Evolutionary conservation across 768 basidiomycete genomes (phyloP).

Genomic region (Amanita thiersii): DNA sequence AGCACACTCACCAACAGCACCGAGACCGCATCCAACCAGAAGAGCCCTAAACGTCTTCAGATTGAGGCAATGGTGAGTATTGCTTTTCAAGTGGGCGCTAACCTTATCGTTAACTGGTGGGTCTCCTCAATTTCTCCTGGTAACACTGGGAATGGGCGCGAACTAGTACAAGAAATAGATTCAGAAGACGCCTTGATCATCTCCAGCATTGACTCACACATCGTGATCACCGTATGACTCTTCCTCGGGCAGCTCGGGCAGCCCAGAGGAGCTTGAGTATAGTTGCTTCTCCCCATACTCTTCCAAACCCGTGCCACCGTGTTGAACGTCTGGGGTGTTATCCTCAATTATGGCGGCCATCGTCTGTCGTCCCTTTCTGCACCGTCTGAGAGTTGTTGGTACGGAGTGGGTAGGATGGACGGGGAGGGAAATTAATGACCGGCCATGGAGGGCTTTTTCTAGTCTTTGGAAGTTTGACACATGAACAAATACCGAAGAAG

Average conservation of each 20-base stretch:
- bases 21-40: conserved; percentile 41
- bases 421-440: too few relatives aligned
- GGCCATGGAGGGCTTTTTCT: too few relatives aligned
- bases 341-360: too few relatives aligned
- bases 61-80: conserved; percentile 3
- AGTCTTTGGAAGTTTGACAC: too few relatives aligned
- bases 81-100: not conserved
- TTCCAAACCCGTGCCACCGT: too few relatives aligned
- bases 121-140: conserved; percentile 38
- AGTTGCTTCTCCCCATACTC: conserved; percentile 2
- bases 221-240: conserved; percentile 5
- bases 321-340: too few relatives aligned
- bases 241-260: not conserved
- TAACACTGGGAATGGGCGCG: conserved; percentile 47
- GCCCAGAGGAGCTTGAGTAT: not conserved
- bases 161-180: conserved; percentile 14
- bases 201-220: conserved; percentile 1
- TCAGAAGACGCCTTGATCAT: not conserved
- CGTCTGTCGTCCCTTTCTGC: too few relatives aligned
- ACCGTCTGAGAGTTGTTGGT: too few relatives aligned
- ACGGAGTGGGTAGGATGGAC: too few relatives aligned
- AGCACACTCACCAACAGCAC: conserved; percentile 29
- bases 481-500: too few relatives aligned
- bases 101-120: conserved; percentile 45
- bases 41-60: conserved; percentile 25